Base-by-base conservation (phyloP, 371 early-diverging fungal genomes). In the Mortierella sp. region DNA sequence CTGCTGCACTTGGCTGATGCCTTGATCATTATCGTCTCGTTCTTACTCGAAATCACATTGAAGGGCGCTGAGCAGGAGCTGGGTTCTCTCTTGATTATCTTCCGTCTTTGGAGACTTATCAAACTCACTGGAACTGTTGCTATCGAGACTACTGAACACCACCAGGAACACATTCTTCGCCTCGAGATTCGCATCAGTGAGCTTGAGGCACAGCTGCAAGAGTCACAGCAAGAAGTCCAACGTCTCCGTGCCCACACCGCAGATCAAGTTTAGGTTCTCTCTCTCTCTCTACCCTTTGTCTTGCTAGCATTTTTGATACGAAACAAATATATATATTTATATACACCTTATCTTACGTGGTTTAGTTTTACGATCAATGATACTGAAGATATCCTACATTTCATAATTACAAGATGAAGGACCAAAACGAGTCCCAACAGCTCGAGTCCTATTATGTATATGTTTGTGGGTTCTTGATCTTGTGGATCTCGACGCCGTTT, bases 401-500 rank as follows among this genome's bases (percentile, higher is more conserved):
- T 45, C 11, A 15, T 4, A 15, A 15, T 11, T 15, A 11, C 11
- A 45, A 11, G 11, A 45, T 45, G 16, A 45, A 45, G 16, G 16
- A 45, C 16, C 16, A 45, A 45, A 45, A 45, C 11, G 45, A 50
- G 38, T 15, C 13, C 60, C 7, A 60, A 11, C 10, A 16, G 5
- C 10, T 60, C 8, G 3, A 10, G 22, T 28, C 32, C 32, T 16
- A 24, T 60, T 3, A 8, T 59, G 38, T 43, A 45, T 16, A 45
- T 40, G 19, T 16, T 38, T 38, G 13, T 22, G 45, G 40, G n/a
- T 33, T 28, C 43, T 64, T 59, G 28, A 43, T 40, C 73, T 77
- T 81, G 66, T 85, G 85, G 67, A 91, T 88, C 76, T 91, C 92
- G 67, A 88, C 85, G 84, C 90, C 88, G 63, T 78, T 83, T 45